phyloP scores from a whole-genome alignment of 768 basidiomycete species.

The Gautieria morchelliformis region DNA sequence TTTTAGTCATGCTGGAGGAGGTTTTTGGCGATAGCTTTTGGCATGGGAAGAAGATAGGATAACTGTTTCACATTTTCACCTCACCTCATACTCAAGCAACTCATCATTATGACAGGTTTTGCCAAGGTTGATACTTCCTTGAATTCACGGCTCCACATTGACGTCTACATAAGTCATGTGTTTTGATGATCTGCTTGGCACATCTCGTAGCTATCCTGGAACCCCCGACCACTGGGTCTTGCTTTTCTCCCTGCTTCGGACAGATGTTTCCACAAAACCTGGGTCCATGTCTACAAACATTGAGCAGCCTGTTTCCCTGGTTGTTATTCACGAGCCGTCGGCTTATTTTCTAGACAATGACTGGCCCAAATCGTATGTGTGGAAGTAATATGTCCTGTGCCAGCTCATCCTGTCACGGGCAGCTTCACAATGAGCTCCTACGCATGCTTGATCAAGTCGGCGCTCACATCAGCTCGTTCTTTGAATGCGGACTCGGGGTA shows the following conservation, averaged over 20 bases:
- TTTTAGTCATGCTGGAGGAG: too few species aligned
- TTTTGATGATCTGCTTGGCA: slow-evolving; percentile 11
- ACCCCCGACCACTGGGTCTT: slow-evolving; percentile 46
- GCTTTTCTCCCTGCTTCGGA: slow-evolving; percentile 39
- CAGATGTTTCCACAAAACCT: slow-evolving; percentile 16
- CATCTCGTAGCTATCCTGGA: slow-evolving; percentile 47
- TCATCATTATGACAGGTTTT: too few species aligned
- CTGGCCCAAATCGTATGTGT: slow-evolving; percentile 17
- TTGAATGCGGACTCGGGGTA: slow-evolving; percentile 23
- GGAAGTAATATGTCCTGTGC: not conserved
- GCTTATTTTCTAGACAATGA: slow-evolving; percentile 32
- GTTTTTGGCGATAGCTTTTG: too few species aligned
- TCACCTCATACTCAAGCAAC: too few species aligned
- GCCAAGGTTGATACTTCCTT: too few species aligned
- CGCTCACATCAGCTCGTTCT: slow-evolving; percentile 32
- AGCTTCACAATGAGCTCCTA: slow-evolving; percentile 9
- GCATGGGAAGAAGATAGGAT: too few species aligned
- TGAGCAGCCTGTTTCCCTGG: slow-evolving; percentile 34
- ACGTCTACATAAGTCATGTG: too few species aligned
- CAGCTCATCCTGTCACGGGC: not conserved
- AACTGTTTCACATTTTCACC: too few species aligned
- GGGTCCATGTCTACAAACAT: slow-evolving; percentile 20
- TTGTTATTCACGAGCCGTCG: slow-evolving; percentile 55
- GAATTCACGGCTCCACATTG: too few species aligned
- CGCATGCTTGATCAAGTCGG: slow-evolving; percentile 10